Evolutionary conservation across 2,329 filamentous ascomycete species (phyloP).

Genomic region (Uncinocarpus reesii): DNA sequence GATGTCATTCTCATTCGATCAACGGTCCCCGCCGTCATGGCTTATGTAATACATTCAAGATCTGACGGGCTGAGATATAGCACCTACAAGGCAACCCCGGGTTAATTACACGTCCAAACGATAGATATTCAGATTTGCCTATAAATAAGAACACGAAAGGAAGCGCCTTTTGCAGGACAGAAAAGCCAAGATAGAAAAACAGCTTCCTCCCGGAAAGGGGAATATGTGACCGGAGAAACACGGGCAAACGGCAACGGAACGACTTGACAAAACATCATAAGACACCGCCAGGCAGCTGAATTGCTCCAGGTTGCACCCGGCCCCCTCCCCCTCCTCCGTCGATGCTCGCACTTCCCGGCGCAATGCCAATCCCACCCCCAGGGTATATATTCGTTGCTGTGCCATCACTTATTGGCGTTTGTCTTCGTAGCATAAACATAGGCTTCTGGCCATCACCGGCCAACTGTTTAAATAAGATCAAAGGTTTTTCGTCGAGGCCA

Average conservation of each 20-base stretch:
- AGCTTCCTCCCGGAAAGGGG: neutral
- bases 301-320: slow-evolving; percentile 1
- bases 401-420: slow-evolving; percentile 46
- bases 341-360: slow-evolving; percentile 12
- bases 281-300: slow-evolving; percentile 12
- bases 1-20: too few species aligned
- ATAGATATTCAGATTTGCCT: neutral
- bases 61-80: neutral
- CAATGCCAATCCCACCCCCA: slow-evolving; percentile 15
- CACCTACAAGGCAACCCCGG: neutral
- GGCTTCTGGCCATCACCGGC: slow-evolving; percentile 96
- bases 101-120: neutral
- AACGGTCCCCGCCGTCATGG: too few species aligned
- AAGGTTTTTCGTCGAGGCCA: slow-evolving; percentile 79
- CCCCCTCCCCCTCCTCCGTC: slow-evolving; percentile 14
- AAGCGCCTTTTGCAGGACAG: slow-evolving; percentile 10
- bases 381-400: slow-evolving; percentile 27
- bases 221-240: neutral
- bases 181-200: neutral
- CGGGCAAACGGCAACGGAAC: neutral
- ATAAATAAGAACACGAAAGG: slow-evolving; percentile 11
- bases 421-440: slow-evolving; percentile 90
- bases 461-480: slow-evolving; percentile 94
- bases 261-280: slow-evolving; percentile 2
- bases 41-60: neutral